phyloP scores from a whole-genome alignment of 805 yeast species.

The Schwanniomyces sp. region DNA sequence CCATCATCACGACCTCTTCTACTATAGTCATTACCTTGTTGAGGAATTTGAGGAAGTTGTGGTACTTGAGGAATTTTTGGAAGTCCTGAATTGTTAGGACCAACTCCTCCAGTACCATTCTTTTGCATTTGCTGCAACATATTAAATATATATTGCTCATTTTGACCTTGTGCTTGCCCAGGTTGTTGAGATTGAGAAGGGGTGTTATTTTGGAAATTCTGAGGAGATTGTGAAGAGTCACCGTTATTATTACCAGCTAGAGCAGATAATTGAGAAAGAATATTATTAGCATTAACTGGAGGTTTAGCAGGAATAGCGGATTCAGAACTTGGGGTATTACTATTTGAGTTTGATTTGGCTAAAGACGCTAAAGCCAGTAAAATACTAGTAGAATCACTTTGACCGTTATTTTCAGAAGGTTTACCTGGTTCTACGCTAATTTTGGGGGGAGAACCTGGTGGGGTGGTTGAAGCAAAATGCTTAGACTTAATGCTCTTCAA shows the following conservation, averaged over 20 bases:
- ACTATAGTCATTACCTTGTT: slow-evolving; percentile 13
- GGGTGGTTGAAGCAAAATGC: slow-evolving; percentile 66
- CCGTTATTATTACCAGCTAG: slow-evolving; percentile 22
- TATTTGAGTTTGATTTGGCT: slow-evolving; percentile 44
- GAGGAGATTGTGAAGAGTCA: slow-evolving; percentile 5
- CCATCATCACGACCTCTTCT: slow-evolving; percentile 19
- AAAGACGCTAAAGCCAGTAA: slow-evolving; percentile 69
- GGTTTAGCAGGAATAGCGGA: slow-evolving; percentile 22
- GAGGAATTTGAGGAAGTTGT: slow-evolving; percentile 12
- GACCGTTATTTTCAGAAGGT: slow-evolving; percentile 14
- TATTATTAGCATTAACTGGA: slow-evolving; percentile 33
- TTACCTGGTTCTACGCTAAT: slow-evolving; percentile 21
- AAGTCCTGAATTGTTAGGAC: neutral
- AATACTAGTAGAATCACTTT: slow-evolving; percentile 58
- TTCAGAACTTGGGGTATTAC: slow-evolving; percentile 28
- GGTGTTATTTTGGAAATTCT: slow-evolving; percentile 15
- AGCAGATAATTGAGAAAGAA: slow-evolving; percentile 45
- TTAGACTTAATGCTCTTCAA: slow-evolving; percentile 57
- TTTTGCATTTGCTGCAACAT: slow-evolving; percentile 54
- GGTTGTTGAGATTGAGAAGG: slow-evolving; percentile 10
- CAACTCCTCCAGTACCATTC: slow-evolving; percentile 9
- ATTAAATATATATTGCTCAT: slow-evolving; percentile 45
- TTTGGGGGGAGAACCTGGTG: slow-evolving; percentile 61
- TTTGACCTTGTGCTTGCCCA: slow-evolving; percentile 16
- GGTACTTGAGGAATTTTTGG: slow-evolving; percentile 10